Evolutionary conservation across 352 stramenopile genomes (phyloP), one percentile per base, ranked within the genome.

Genomic region (Pythium aquatile): DNA sequence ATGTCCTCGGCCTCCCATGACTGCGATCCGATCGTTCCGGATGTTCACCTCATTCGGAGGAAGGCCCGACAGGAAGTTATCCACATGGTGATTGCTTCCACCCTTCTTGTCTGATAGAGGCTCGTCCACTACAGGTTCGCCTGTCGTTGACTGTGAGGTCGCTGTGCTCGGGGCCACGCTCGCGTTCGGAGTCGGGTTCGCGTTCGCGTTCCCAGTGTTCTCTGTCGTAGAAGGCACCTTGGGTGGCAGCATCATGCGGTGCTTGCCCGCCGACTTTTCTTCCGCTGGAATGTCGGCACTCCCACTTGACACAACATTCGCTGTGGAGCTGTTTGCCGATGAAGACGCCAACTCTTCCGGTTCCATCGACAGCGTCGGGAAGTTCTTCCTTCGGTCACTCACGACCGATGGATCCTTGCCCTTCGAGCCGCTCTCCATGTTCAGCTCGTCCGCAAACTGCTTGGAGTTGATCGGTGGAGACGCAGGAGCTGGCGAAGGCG

Each of bases 31-130:
- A 35, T 78, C 83, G 64, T 97, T 97, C 55, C 91, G 91, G 46
- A 97, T 98, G 47, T 92, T 93, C 44, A 78, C 86, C 75, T 98
- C 94, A 42, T 79, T 97, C 33, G 93, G 88, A 44, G 89, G 92
- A 75, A 98, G 88, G 26, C 76, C 85, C 66, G 85, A 76, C 59
- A 96, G 73, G 63, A 92, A 83, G 44, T 82, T 68, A 76, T 96
- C 82, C 72, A 93, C 79, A 42, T 88, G 70, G 24, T 78, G 64
- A 32, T 81, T 51, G n/a, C 7, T 77, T 13, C 57, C 69, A 44
- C 76, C 68, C 54, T 81, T 79, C 30, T 76, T 77, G 20, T 80
- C 79, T 10, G 78, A 90, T 5, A 90, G 62, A 1, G 83, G 83
- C 33, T 88, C 81, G 62, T 90, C 81, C 2, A 77, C 65, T 7